Conservation (phyloP, 495 filamentous ascomycete species). For the Neurospora sp. region DNA sequence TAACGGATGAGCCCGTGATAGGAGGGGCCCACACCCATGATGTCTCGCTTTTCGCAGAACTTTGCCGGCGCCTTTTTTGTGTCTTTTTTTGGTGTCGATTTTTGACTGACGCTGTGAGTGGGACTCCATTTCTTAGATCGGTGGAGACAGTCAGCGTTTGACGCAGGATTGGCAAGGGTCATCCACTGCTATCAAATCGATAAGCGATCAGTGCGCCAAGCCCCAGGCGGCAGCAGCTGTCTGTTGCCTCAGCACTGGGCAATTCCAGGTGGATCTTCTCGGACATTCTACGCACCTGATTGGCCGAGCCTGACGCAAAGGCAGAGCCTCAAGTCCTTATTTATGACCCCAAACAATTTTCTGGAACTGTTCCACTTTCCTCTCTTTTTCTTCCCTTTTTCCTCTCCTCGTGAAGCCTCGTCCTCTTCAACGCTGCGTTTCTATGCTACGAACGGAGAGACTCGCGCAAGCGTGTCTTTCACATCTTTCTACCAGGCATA, state of each 20-base stretch:
- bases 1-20: background rate
- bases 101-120: background rate
- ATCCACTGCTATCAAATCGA: background rate
- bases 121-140: background rate
- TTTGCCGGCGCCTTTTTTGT: background rate
- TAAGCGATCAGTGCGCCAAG: background rate
- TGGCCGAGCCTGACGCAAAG: background rate
- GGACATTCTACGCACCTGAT: background rate
- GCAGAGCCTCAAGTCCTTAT: slow-evolving; percentile 9
- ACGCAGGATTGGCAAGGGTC: background rate
- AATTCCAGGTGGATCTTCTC: background rate
- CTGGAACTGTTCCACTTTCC: slow-evolving; percentile 4
- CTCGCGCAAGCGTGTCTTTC: slow-evolving; percentile 29
- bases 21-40: background rate
- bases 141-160: background rate
- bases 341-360: slow-evolving; percentile 20
- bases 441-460: slow-evolving; percentile 91
- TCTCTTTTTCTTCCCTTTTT: slow-evolving; percentile 26
- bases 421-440: slow-evolving; percentile 98
- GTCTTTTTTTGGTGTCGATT: background rate
- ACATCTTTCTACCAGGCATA: slow-evolving; percentile 50
- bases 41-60: background rate
- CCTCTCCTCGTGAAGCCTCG: slow-evolving; percentile 58
- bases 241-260: background rate
- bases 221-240: background rate